Evolutionary conservation across 257 asterid genomes (phyloP).

Genomic region (Plectranthus barbatus): DNA sequence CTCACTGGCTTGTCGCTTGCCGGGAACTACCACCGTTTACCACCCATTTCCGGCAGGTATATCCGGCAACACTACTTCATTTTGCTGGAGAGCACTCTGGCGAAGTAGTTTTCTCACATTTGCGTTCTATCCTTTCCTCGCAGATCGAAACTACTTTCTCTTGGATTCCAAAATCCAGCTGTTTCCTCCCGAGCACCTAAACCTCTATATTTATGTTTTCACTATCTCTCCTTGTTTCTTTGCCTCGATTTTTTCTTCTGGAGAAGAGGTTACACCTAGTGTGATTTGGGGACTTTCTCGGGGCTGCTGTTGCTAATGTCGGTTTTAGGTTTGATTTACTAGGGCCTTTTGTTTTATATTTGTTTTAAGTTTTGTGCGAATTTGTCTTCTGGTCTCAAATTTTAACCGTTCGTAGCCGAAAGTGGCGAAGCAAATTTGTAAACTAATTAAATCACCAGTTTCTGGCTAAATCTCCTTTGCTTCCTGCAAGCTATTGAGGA

Average conservation of each 20-base stretch:
- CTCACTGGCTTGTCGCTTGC: conserved; percentile 24
- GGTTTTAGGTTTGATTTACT: neutral
- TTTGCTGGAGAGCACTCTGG: conserved; percentile 3
- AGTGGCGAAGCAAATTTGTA: conserved; percentile 3
- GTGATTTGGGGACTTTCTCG: neutral
- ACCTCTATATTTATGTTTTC: neutral
- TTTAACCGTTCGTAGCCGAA: conserved; percentile 15
- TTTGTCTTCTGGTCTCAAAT: conserved; percentile 5
- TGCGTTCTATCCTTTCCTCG: conserved; percentile 5
- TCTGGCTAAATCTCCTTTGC: neutral
- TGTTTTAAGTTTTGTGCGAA: neutral
- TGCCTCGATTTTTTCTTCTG: neutral
- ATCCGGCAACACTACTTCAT: neutral
- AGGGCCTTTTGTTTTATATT: neutral
- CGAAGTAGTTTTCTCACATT: conserved; percentile 7
- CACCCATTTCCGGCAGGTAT: neutral
- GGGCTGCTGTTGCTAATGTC: conserved; percentile 4
- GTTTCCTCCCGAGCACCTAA: neutral
- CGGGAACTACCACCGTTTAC: conserved; percentile 28
- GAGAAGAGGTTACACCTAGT: neutral
- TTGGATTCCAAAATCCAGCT: neutral
- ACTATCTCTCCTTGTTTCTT: neutral
- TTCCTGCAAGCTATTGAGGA: neutral
- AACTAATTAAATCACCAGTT: neutral
- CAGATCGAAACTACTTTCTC: conserved; percentile 20